Conservation (phyloP, 768 basidiomycete genomes). For the Termitomyces sp. region DNA sequence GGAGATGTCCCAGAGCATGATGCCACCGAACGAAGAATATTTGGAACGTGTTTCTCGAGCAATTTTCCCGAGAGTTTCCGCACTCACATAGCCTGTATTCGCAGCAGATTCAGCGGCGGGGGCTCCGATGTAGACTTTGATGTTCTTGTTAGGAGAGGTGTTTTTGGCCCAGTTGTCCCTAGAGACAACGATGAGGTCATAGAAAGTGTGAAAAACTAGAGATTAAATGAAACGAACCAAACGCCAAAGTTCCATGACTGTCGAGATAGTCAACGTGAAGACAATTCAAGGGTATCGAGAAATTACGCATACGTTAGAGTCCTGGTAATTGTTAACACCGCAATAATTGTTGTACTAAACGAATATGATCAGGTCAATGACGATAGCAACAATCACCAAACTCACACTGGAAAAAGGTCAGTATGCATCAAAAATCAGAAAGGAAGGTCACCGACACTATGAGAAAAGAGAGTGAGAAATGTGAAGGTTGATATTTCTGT, state of each 20-base stretch:
- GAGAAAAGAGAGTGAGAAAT: background rate
- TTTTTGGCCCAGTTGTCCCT: slow-evolving; percentile 65
- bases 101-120: slow-evolving; percentile 52
- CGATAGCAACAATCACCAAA: background rate
- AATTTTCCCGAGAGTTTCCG: slow-evolving; percentile 38
- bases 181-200: background rate
- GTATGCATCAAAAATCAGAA: background rate
- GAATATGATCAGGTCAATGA: background rate
- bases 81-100: slow-evolving; percentile 48
- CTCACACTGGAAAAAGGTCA: slow-evolving; percentile 4
- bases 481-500: background rate
- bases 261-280: slow-evolving; percentile 1
- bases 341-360: slow-evolving; percentile 27
- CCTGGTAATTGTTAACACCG: slow-evolving; percentile 44
- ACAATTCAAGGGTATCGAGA: background rate
- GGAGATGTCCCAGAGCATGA: slow-evolving; percentile 49
- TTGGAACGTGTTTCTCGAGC: slow-evolving; percentile 43
- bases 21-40: slow-evolving; percentile 60
- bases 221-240: slow-evolving; percentile 27
- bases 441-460: slow-evolving; percentile 1
- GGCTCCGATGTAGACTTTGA: slow-evolving; percentile 61
- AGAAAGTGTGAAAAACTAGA: background rate
- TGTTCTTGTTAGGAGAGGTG: slow-evolving; percentile 48
- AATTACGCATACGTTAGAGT: slow-evolving; percentile 28
- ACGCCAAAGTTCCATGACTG: slow-evolving; percentile 59